Evolutionary conservation across 768 basidiomycete genomes (phyloP), one percentile per base, ranked within the genome.

Genomic region (Tylopilus plumbeoviolaceoides): DNA sequence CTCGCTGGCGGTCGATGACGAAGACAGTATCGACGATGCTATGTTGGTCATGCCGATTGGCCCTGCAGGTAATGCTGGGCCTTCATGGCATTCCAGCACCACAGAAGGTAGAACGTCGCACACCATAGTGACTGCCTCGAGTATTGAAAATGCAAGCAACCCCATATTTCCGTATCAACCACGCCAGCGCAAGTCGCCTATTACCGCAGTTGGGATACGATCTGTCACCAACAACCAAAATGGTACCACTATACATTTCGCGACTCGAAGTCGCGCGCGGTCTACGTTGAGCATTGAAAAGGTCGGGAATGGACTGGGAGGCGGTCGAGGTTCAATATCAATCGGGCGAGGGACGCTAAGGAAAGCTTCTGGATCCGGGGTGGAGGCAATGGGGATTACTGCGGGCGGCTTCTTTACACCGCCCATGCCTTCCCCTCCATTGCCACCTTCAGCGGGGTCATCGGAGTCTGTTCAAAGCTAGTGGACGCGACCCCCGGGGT

Each of bases 341-440:
- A 67, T 89, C 51, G 85, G 87, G 48, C 71, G 81, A 35, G 84
- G 81, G 18, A 81, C 81, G 55, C 78, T 73, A 62, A 62, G 70
- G 59, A 90, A 89, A 73, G 70, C 79, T 41, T 75, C 77, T 48
- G 90, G 85, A 15, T 81, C 87, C 20, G 86, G 81, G 28, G 90
- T 91, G 51, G 85, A 88, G 70, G 85, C 89, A 25, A 65, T 86
- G 42, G 78, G 89, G 17, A 75, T 92, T 43, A 89, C 85, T 30
- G 90, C 88, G 31, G 77, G 76, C 20, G 91, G 90, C 0, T 91
- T 91, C 65, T 92, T 92, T 67, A 72, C 76, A 12, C 74, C 87
- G 5, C 83, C 86, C 10, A 50, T 62, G 40, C 56, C 64, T 5
- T 56, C 63, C 2, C 62, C 69, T 38, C 66, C 71, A 11, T 62